phyloP scores from a whole-genome alignment of 305 asterid genomes.

The Solanum chacoense region DNA sequence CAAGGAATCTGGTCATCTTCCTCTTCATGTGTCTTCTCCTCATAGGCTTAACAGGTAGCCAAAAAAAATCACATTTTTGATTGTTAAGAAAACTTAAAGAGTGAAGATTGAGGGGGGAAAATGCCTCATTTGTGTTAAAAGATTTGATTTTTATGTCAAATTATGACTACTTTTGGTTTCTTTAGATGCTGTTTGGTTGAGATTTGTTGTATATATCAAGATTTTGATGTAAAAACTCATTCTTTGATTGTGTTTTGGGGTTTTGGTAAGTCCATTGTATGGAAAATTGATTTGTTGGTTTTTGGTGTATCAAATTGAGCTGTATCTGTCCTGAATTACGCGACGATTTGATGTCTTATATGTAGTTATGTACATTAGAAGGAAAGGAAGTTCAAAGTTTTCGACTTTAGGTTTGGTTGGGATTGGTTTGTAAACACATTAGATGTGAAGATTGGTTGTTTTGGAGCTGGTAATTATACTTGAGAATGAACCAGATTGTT shows the following conservation, averaged over 20 bases:
- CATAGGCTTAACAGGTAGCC: conserved; percentile 56
- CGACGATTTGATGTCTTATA: not conserved
- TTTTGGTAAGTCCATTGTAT: conserved; percentile 7
- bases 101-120: not conserved
- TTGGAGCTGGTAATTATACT: not conserved
- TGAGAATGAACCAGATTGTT: not conserved
- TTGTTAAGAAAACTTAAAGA: not conserved
- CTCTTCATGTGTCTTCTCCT: conserved; percentile 54
- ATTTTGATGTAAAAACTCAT: not conserved
- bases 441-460: not conserved
- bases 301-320: not conserved
- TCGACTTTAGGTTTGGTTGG: not conserved
- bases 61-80: not conserved
- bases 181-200: not conserved
- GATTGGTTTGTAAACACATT: not conserved
- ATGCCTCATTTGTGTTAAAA: not conserved
- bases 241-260: conserved; percentile 23
- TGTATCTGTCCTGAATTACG: not conserved
- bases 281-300: not conserved
- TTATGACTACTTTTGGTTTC: not conserved
- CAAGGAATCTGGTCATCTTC: conserved; percentile 26
- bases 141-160: not conserved
- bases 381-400: not conserved
- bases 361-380: not conserved
- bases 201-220: not conserved